A percentile compares a stretch with the other conserved stretches of the same genome.
These are phyloP conservation scores for Platanthera zijinensis DNA, from an alignment of 106 monocot genomes.

Conservation along the genomic window DNA sequence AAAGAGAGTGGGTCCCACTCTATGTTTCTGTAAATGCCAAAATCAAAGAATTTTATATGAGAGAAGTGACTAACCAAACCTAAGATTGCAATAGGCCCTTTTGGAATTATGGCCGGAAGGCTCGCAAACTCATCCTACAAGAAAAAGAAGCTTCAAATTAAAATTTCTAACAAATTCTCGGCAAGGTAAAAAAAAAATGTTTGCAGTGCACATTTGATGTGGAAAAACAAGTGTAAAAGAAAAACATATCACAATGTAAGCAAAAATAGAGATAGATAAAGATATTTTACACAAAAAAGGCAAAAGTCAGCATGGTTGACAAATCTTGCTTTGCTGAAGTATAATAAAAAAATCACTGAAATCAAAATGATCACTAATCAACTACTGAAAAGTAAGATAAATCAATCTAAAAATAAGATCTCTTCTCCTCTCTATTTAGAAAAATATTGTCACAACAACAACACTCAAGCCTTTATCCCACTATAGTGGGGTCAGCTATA, in stretches of 20 bases:
- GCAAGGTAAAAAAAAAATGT: neutral
- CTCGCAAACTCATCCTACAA: slow-evolving; percentile 83
- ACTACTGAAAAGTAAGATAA: neutral
- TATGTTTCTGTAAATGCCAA: too few relatives aligned
- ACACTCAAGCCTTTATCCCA: too few relatives aligned
- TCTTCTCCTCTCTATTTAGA: too few relatives aligned
- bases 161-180: neutral
- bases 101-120: slow-evolving; percentile 80
- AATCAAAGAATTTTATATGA: neutral
- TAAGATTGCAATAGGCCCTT: slow-evolving; percentile 79
- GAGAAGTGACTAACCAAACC: slow-evolving; percentile 65
- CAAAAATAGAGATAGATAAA: neutral
- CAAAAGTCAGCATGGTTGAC: neutral
- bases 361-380: neutral
- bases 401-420: too few relatives aligned
- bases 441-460: too few relatives aligned
- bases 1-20: too few relatives aligned
- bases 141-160: neutral
- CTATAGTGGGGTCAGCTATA: too few relatives aligned
- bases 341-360: neutral
- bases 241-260: too few relatives aligned
- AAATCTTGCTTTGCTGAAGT: neutral
- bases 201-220: neutral
- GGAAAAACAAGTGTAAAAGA: neutral
- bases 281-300: neutral